Percentiles rank a stretch among this genome's conserved stretches.
Conservation (phyloP, 306 rosid genomes). For the Canavalia ensiformis region DNA sequence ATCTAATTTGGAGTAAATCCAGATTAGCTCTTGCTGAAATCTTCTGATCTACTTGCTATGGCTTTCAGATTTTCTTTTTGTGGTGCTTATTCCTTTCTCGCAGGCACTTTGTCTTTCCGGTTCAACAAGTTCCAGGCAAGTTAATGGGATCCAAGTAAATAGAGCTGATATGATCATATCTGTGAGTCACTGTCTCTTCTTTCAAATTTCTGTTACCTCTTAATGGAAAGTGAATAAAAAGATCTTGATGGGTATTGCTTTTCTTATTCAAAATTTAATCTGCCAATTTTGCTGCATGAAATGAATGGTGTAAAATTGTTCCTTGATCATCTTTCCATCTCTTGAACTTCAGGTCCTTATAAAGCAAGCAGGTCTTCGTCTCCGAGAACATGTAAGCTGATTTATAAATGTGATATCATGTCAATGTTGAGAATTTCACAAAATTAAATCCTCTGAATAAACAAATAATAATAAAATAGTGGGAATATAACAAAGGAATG, state of each 20-base stretch:
- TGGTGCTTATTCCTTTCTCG: constrained; percentile 10
- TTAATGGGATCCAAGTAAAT: constrained; percentile 77
- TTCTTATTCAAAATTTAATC: not conserved
- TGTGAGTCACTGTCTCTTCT: constrained; percentile 57
- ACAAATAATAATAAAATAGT: not conserved
- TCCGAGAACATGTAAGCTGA: constrained; percentile 81
- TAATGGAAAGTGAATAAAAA: constrained; percentile 14
- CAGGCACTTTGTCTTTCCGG: constrained; percentile 89
- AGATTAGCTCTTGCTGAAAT: not conserved
- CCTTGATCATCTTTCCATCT: constrained; percentile 43
- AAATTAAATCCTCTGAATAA: constrained; percentile 13
- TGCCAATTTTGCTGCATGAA: constrained; percentile 9
- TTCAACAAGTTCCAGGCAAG: constrained; percentile 67
- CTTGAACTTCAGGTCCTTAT: constrained; percentile 76
- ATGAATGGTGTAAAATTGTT: constrained; percentile 23
- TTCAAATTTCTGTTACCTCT: not conserved
- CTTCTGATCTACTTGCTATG: not conserved
- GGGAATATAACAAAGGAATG: not conserved
- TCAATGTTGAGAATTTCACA: constrained; percentile 30
- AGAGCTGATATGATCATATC: constrained; percentile 93
- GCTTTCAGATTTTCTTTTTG: constrained; percentile 2
- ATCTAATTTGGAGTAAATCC: not conserved
- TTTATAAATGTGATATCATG: constrained; percentile 20
- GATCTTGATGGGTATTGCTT: constrained; percentile 7
- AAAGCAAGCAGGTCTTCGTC: constrained; percentile 89